Evolutionary conservation across 2,329 filamentous ascomycete genomes (phyloP).

Genomic region (Ophiocordyceps polyrhachis-furcata): DNA sequence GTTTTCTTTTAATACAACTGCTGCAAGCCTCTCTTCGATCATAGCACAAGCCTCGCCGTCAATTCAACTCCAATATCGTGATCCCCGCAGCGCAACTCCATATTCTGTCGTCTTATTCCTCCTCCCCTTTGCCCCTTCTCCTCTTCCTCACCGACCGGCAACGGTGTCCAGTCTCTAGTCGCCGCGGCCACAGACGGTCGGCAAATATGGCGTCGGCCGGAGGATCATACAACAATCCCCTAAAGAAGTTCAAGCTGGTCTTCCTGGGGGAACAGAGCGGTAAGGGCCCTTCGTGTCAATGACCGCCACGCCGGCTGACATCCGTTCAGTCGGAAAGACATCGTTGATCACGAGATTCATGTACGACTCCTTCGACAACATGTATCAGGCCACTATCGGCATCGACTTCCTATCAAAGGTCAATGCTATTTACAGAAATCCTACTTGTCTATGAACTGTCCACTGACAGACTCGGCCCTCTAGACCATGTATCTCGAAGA

Average conservation of each 20-base stretch:
- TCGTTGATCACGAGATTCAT: constrained; percentile 98
- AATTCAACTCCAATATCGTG: neutral
- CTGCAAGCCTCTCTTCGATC: neutral
- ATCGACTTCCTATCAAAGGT: constrained; percentile 99
- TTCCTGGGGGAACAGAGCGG: constrained; percentile 97
- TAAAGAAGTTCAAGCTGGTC: constrained; percentile 99
- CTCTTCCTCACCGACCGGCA: neutral
- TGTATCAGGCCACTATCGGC: constrained; percentile 97
- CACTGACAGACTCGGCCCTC: neutral
- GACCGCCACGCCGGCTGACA: constrained; percentile 5
- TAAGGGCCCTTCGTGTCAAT: constrained; percentile 31
- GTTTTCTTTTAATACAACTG: neutral
- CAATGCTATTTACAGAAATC: constrained; percentile 8
- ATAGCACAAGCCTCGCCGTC: neutral
- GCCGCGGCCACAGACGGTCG: neutral
- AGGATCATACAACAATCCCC: constrained; percentile 90
- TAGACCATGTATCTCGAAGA: constrained; percentile 98
- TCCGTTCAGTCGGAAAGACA: constrained; percentile 73
- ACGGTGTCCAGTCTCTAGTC: neutral
- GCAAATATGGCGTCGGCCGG: constrained; percentile 55
- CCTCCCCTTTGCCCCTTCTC: neutral
- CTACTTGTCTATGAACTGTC: neutral
- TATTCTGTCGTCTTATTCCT: neutral
- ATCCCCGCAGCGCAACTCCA: neutral
- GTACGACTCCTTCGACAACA: constrained; percentile 99